Evolutionary conservation across 805 yeast genomes (phyloP), one percentile per base, ranked within the genome.

Genomic region (Metschnikowia reukaufii): DNA sequence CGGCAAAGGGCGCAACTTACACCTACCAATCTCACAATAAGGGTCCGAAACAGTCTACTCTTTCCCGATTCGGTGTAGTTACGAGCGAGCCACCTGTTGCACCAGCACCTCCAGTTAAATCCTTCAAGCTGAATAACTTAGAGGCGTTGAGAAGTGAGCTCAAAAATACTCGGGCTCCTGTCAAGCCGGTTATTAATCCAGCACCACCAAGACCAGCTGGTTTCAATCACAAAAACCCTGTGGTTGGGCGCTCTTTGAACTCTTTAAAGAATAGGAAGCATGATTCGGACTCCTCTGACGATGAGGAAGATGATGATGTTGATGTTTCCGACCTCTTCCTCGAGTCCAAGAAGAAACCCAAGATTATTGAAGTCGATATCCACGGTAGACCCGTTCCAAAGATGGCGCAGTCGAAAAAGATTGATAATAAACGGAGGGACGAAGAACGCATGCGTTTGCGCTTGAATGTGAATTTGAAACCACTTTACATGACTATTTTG

Each of bases 401-500:
- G 34, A 32, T 50, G 4, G 54, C 59, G 9, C 48, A 52, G 4
- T 53, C 63, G 5, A 66, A 62, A 31, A 72, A 66, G 42, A 59
- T 72, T 23, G 67, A 68, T 45, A 54, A 57, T 16, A 65, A 66
- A 9, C 66, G 77, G 13, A 71, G 72, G 30, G 92, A 84, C 33
- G 91, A 86, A 61, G 85, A 85, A 49, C 70, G 83, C 44, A 88
- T 89, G 91, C 78, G 95, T 54, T 71, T 78, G 53, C 76, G 98
- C 54, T 70, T 92, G 44, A 83, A 85, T 58, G 90, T 90, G 10
- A 88, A 85, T 58, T 66, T 89, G 61, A 82, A 79, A 48, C 90
- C 95, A 1, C 71, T 95, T 5, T 89, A 92, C 61, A 68, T 72
- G 15, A 75, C 76, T 6, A 74, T 94, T 6, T 68, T 94, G 47